These are phyloP conservation scores for Neocatenulostroma microsporum DNA, from an alignment of 2,329 filamentous ascomycete species.

Conservation along the genomic window DNA sequence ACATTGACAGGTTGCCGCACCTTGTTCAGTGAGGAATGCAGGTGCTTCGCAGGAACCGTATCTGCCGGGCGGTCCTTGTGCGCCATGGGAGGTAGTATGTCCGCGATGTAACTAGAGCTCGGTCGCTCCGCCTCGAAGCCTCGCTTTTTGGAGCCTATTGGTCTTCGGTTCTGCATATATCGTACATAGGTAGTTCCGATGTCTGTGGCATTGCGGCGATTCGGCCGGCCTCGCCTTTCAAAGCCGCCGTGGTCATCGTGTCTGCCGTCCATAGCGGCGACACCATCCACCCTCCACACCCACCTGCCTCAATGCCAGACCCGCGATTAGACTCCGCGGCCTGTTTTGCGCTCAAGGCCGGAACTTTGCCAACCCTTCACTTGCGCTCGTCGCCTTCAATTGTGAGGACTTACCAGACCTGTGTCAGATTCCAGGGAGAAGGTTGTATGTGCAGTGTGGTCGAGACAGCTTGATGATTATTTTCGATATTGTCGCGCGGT, in stretches of 20 bases:
- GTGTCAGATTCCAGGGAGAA: too few relatives aligned
- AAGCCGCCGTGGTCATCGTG: conserved; percentile 10
- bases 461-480: too few relatives aligned
- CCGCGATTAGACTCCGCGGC: too few relatives aligned
- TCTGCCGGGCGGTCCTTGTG: conserved; percentile 68
- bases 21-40: conserved; percentile 98
- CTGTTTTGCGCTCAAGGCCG: too few relatives aligned
- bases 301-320: too few relatives aligned
- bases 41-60: conserved; percentile 84
- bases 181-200: conserved; percentile 43
- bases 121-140: conserved; percentile 74
- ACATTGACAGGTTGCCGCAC: conserved; percentile 97
- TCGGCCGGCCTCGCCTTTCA: conserved; percentile 14
- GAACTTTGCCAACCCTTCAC: too few relatives aligned
- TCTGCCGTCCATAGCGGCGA: conserved; percentile 6
- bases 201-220: conserved; percentile 26
- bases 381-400: too few relatives aligned
- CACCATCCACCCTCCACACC: neutral
- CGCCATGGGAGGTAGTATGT: conserved; percentile 82
- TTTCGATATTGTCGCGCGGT: too few relatives aligned
- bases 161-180: conserved; percentile 79
- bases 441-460: too few relatives aligned
- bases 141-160: conserved; percentile 64
- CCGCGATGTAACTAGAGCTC: conserved; percentile 79
- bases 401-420: too few relatives aligned